Conservation (phyloP, 805 yeast genomes). For the Blastobotrys americana region DNA sequence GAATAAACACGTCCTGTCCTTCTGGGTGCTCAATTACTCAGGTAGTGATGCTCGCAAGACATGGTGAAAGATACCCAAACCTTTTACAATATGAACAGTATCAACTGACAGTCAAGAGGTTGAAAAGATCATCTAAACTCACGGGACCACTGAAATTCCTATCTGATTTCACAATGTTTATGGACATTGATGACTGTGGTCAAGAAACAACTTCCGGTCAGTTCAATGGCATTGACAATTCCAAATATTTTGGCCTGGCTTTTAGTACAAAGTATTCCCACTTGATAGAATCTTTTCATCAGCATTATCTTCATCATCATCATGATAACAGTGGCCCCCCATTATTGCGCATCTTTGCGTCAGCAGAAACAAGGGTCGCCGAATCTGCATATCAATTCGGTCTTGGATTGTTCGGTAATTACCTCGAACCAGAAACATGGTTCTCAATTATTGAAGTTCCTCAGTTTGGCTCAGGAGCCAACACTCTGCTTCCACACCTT, state of each 20-base stretch:
- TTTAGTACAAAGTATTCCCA: neutral
- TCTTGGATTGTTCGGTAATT: conserved; percentile 24
- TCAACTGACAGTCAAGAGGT: neutral
- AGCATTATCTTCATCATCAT: too few species aligned
- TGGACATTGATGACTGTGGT: neutral
- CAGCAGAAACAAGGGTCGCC: conserved; percentile 8
- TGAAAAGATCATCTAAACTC: neutral
- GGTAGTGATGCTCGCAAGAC: conserved; percentile 3
- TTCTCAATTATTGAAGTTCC: conserved; percentile 20
- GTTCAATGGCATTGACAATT: neutral
- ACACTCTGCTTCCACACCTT: conserved; percentile 19
- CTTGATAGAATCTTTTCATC: too few species aligned
- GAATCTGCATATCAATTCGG: conserved; percentile 27
- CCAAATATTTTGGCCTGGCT: conserved; percentile 1
- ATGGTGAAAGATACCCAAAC: conserved; percentile 7
- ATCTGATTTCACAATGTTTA: neutral
- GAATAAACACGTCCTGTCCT: neutral
- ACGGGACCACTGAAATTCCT: conserved; percentile 5
- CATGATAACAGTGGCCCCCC: too few species aligned
- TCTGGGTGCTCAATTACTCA: conserved; percentile 4
- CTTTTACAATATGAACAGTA: neutral
- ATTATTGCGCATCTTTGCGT: neutral
- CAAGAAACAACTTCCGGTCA: conserved; percentile 1
- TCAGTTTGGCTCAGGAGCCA: conserved; percentile 21
- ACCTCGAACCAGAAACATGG: conserved; percentile 21